These are phyloP conservation scores for Dictyostelium citrinum DNA, from an alignment of 78 protist species.

Conservation along the genomic window DNA sequence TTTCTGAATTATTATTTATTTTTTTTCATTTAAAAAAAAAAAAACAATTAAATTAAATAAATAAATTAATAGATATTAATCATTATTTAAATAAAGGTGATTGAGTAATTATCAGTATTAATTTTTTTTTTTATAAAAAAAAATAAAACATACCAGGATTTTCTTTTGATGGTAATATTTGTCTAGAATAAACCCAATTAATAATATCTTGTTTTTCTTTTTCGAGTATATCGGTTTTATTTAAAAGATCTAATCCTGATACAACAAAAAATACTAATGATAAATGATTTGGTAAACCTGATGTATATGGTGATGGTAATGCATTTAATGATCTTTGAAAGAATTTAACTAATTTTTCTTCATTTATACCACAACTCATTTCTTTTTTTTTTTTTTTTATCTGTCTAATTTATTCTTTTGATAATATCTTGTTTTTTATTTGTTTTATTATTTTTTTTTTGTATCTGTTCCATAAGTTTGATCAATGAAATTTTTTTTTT, in stretches of 20 bases:
- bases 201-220: slow-evolving; percentile 46
- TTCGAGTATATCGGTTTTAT: slow-evolving; percentile 24
- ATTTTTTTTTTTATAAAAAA: neutral
- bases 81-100: too few species aligned
- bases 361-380: slow-evolving; percentile 5
- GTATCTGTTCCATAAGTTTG: neutral
- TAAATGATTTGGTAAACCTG: slow-evolving; percentile 52
- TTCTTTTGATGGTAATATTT: slow-evolving; percentile 58
- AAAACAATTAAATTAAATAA: too few species aligned
- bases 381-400: neutral
- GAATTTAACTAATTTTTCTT: slow-evolving; percentile 34
- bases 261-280: slow-evolving; percentile 76
- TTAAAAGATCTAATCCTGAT: slow-evolving; percentile 81
- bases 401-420: neutral
- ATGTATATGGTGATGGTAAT: slow-evolving; percentile 70
- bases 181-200: slow-evolving; percentile 74
- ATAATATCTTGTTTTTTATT: too few species aligned
- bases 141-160: slow-evolving; percentile 34
- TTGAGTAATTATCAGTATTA: too few species aligned
- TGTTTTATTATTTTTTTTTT: neutral
- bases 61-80: too few species aligned
- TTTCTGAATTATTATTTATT: neutral
- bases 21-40: neutral
- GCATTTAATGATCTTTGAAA: slow-evolving; percentile 48
- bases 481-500: neutral